Conservation (phyloP, 345 rosid species). For the Psidium friedrichsthalianum region DNA sequence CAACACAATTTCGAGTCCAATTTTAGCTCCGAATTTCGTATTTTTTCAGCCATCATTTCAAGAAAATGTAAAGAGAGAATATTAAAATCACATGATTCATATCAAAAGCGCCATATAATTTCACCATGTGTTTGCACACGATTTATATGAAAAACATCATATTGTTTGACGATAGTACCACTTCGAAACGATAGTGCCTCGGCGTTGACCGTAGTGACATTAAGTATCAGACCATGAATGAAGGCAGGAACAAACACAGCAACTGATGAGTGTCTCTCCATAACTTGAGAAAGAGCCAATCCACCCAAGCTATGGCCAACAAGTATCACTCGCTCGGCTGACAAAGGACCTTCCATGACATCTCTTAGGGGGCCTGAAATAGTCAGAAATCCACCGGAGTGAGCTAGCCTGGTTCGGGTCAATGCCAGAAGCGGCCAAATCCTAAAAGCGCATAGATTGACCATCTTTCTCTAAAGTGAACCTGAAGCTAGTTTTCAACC, state of each 20-base stretch:
- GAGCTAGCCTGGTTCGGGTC: constrained; percentile 2
- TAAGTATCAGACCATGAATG: constrained; percentile 27
- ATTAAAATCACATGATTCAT: too few relatives aligned
- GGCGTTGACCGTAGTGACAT: constrained; percentile 6
- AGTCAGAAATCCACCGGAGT: constrained; percentile 12
- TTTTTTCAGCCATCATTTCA: not conserved
- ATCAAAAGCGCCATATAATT: too few relatives aligned
- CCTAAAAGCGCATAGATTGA: too few relatives aligned
- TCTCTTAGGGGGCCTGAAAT: constrained; percentile 2
- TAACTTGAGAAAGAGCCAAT: constrained; percentile 20
- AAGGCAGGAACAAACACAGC: constrained; percentile 18
- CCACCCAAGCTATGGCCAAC: constrained; percentile 32
- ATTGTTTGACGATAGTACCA: rapidly evolving
- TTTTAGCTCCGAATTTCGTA: not conserved
- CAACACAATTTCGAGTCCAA: not conserved
- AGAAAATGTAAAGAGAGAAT: not conserved
- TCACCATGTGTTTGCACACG: too few relatives aligned
- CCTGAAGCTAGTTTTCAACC: too few relatives aligned
- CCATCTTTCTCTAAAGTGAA: too few relatives aligned
- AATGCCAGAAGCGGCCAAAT: constrained; percentile 21
- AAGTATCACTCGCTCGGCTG: constrained; percentile 12
- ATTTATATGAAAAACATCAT: too few relatives aligned
- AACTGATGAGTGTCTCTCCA: constrained; percentile 12
- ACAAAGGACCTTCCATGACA: constrained; percentile 9
- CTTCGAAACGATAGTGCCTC: constrained; percentile 3